phyloP scores from a whole-genome alignment of 2,329 filamentous ascomycete genomes.

The Exserohilum rostratum region DNA sequence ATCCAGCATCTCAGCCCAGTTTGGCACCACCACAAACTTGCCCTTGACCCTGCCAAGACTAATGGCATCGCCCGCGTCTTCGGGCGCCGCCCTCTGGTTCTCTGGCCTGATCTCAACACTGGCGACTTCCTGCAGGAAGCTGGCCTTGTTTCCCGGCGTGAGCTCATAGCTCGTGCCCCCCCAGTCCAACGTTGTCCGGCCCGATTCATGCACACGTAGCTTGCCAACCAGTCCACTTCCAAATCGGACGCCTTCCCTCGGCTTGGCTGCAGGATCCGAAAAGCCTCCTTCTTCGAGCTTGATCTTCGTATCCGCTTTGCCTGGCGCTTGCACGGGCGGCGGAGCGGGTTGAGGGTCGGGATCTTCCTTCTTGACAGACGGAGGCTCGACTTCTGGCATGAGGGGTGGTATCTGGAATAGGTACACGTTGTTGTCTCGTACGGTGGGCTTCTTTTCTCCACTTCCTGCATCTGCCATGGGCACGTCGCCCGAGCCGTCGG shows the following conservation, averaged over 20 bases:
- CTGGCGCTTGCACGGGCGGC: conserved; percentile 13
- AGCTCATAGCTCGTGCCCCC: conserved; percentile 65
- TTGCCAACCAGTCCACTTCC: conserved; percentile 65
- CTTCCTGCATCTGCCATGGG: conserved; percentile 40
- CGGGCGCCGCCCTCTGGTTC: conserved; percentile 43
- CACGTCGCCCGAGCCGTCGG: conserved; percentile 52
- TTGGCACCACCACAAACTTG: conserved; percentile 68
- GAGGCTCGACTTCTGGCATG: conserved; percentile 61
- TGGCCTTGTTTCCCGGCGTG: conserved; percentile 60
- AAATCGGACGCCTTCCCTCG: conserved; percentile 43
- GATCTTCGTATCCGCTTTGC: conserved; percentile 31
- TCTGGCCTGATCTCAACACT: conserved; percentile 37
- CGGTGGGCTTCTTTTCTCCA: conserved; percentile 31
- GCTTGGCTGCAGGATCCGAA: conserved; percentile 21
- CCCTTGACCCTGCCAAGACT: conserved; percentile 68
- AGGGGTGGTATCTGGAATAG: conserved; percentile 69
- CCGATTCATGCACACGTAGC: conserved; percentile 66
- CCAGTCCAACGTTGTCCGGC: conserved; percentile 67
- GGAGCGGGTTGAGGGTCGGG: conserved; percentile 20
- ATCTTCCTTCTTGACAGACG: conserved; percentile 43
- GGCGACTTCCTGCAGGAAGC: conserved; percentile 67
- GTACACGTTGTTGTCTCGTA: conserved; percentile 62
- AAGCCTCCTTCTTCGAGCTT: conserved; percentile 42
- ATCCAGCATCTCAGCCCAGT: conserved; percentile 62
- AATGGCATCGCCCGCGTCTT: conserved; percentile 54